Base-by-base conservation (phyloP, 2,329 filamentous ascomycete species). In the Exophiala alcalophila region DNA sequence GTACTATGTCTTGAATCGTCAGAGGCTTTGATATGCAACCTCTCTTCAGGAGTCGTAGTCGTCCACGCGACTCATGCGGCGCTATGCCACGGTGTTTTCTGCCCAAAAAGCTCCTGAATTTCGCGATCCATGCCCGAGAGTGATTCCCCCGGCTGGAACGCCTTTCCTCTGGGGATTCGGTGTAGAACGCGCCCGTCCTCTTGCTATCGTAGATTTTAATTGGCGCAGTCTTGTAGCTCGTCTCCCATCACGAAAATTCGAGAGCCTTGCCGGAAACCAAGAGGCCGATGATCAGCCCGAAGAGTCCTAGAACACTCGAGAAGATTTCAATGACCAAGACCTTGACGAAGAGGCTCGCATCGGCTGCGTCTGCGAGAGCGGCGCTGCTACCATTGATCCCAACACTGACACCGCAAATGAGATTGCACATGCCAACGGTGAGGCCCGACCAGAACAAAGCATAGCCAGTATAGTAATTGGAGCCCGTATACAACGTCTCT, bases 281-380 rank as follows among this genome's bases (percentile, higher is more conserved):
- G 41, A 98, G 77, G 31, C 94, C 92, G 56, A 98, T 83, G 61
- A 98, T 98, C 52, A 98, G 77, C 46, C 92, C 94, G 61, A 98
- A 98, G 3, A 98, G 80, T 52, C 94, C 92, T 8, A 98, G 77
- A 34, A 98, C 91, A 27, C 91, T 97, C 65, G 90, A 96, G 75
- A 98, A 98, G 65, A 98, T 98, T 69, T 98, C 94, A 61, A 98
- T 94, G 57, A 98, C 91, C 38, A 98, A 81, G 57, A 98, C 95
- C 73, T 95, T 96, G 69, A 98, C 91, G 68, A 98, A 98, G 87
- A 98, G 75, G 50, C 80, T 84, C 28, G 87, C 77, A 64, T 98
- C 92, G 11, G 92, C 88, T 51, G 94, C 92, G 76, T 98, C 94
- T 19, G 92, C 92, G 57, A 98, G 71, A 34, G 94, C 94, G 56